These are phyloP conservation scores for Tetrahymena thermophila DNA, from an alignment of 73 alveolate species.

Conservation along the genomic window DNA sequence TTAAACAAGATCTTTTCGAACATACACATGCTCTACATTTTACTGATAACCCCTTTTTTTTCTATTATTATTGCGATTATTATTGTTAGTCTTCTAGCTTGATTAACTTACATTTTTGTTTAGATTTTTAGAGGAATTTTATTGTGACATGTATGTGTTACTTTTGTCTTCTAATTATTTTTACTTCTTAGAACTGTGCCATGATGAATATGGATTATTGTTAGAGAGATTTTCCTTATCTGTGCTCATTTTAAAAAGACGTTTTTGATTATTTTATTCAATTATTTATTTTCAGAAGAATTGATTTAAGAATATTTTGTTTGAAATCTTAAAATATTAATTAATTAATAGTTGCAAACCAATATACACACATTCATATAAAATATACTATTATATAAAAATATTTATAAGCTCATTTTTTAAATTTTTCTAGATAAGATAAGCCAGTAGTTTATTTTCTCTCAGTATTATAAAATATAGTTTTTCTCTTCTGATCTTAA, in stretches of 20 bases:
- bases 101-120: background rate
- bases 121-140: background rate
- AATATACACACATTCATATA: no score
- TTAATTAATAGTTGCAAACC: no score
- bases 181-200: background rate
- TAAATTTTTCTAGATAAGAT: background rate
- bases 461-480: background rate
- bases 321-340: no score
- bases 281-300: no score
- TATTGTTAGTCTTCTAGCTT: background rate
- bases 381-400: no score
- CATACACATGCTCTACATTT: background rate
- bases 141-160: background rate
- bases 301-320: no score
- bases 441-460: background rate
- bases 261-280: no score
- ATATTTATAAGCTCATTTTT: background rate
- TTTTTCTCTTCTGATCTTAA: background rate
- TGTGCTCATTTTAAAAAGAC: no score
- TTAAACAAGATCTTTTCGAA: background rate
- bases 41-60: background rate
- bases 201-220: background rate
- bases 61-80: background rate
- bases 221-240: background rate
- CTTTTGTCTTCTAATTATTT: no score